Percentiles rank a stretch among this genome's conserved stretches.
These are phyloP conservation scores for Mortierella antarctica DNA, from an alignment of 192 early-diverging fungal species.

Conservation along the genomic window DNA sequence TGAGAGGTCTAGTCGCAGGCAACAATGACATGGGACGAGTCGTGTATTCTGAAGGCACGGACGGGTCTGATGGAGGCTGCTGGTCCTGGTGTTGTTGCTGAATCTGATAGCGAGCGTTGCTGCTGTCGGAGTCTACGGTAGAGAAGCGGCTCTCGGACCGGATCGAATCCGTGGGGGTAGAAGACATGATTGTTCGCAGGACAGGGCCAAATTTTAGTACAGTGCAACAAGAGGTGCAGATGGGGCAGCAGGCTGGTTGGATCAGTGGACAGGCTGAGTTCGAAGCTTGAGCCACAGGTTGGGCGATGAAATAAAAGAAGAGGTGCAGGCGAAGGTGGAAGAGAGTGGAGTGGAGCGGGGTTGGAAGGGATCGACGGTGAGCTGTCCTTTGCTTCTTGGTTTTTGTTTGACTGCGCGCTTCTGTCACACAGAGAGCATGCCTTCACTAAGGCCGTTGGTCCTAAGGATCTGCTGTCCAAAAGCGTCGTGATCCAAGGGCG, in stretches of 20 bases:
- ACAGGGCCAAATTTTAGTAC: not conserved
- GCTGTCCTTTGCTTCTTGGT: too few species aligned
- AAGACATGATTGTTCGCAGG: not conserved
- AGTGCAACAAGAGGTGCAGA: not conserved
- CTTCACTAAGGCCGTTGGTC: too few species aligned
- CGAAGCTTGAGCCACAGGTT: too few species aligned
- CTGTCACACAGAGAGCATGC: too few species aligned
- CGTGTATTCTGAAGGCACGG: not conserved
- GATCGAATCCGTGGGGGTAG: not conserved
- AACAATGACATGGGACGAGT: not conserved
- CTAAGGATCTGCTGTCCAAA: too few species aligned
- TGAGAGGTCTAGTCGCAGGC: not conserved
- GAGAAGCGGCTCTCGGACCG: constrained; percentile 38
- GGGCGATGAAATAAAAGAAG: not conserved
- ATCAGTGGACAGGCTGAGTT: too few species aligned
- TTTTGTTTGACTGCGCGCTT: too few species aligned
- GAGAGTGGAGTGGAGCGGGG: not conserved
- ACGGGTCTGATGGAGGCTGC: not conserved
- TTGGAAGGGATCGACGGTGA: too few species aligned
- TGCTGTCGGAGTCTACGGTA: constrained; percentile 13
- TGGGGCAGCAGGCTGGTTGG: not conserved
- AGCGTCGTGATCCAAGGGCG: too few species aligned
- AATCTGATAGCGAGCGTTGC: constrained; percentile 27
- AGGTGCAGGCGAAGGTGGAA: not conserved
- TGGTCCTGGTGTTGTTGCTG: constrained; percentile 12